Evolutionary conservation across 352 stramenopile species (phyloP).

Genomic region (Thalassiosira mediterranea): DNA sequence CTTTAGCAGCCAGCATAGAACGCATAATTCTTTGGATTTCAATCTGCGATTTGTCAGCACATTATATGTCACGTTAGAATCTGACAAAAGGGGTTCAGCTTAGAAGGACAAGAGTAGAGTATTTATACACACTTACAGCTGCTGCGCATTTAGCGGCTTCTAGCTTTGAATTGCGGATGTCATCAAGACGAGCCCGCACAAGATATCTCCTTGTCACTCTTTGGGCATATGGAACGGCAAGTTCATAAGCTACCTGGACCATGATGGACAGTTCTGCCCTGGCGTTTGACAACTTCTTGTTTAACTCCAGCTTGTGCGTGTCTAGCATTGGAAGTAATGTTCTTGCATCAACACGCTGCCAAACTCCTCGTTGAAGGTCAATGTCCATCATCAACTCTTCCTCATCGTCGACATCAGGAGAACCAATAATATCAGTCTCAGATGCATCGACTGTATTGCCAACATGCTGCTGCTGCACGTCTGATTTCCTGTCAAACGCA

Average conservation of each 20-base stretch:
- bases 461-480: neutral
- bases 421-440: neutral
- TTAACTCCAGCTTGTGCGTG: slow-evolving; percentile 26
- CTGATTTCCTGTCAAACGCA: slow-evolving; percentile 7
- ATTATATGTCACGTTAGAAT: too few species aligned
- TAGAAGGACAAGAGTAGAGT: neutral
- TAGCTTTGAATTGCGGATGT: slow-evolving; percentile 11
- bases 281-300: slow-evolving; percentile 18
- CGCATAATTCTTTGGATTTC: slow-evolving; percentile 36
- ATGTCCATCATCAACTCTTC: slow-evolving; percentile 50
- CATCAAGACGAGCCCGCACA: slow-evolving; percentile 17
- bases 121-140: slow-evolving; percentile 12
- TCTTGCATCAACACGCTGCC: slow-evolving; percentile 46
- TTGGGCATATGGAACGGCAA: slow-evolving; percentile 46
- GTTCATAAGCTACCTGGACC: slow-evolving; percentile 42
- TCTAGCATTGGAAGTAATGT: slow-evolving; percentile 36
- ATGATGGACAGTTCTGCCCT: slow-evolving; percentile 45
- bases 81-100: too few species aligned
- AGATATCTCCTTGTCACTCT: slow-evolving; percentile 43
- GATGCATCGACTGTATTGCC: neutral
- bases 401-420: slow-evolving; percentile 8
- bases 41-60: neutral
- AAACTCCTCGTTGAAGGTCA: slow-evolving; percentile 46
- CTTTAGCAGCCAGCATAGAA: slow-evolving; percentile 19
- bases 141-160: slow-evolving; percentile 17